A percentile compares a stretch with the other conserved stretches of the same genome.
phyloP scores from a whole-genome alignment of 2,329 filamentous ascomycete species.

The Exophiala spinifera region DNA sequence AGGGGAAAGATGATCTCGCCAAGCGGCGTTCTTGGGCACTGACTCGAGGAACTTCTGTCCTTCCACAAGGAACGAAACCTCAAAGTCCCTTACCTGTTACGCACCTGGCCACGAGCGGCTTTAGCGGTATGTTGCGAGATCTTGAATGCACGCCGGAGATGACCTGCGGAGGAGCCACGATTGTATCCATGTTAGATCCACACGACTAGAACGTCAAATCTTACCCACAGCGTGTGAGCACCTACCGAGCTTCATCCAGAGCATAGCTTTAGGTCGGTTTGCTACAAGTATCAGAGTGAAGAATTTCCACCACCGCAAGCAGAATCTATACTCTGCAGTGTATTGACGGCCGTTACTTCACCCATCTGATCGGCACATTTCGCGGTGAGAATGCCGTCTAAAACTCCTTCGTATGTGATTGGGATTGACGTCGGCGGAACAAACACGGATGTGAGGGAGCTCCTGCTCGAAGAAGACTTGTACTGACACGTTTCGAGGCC shows the following conservation, averaged over 20 bases:
- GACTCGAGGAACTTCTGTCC: too few species aligned
- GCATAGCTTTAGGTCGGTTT: neutral
- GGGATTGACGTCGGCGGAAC: conserved; percentile 27
- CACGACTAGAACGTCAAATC: neutral
- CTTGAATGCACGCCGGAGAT: conserved; percentile 1
- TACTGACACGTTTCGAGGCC: conserved; percentile 37
- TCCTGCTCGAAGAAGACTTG: neutral
- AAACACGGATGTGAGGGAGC: conserved; percentile 44
- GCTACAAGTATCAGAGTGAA: neutral
- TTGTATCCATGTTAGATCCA: conserved; percentile 3
- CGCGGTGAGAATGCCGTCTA: neutral
- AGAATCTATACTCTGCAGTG: conserved; percentile 3
- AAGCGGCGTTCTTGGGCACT: neutral
- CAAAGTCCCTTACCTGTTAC: neutral
- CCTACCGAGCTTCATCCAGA: neutral
- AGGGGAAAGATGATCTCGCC: neutral
- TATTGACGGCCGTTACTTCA: neutral
- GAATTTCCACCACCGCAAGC: neutral
- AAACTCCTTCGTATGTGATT: conserved; percentile 2
- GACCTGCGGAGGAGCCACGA: conserved; percentile 4
- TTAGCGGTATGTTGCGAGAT: conserved; percentile 1
- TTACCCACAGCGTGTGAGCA: conserved; percentile 3
- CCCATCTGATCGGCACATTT: neutral
- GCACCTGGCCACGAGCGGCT: neutral
- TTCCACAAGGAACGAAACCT: neutral